These are phyloP conservation scores for Hygrocybe punicea DNA, from an alignment of 768 basidiomycete species.

Conservation along the genomic window DNA sequence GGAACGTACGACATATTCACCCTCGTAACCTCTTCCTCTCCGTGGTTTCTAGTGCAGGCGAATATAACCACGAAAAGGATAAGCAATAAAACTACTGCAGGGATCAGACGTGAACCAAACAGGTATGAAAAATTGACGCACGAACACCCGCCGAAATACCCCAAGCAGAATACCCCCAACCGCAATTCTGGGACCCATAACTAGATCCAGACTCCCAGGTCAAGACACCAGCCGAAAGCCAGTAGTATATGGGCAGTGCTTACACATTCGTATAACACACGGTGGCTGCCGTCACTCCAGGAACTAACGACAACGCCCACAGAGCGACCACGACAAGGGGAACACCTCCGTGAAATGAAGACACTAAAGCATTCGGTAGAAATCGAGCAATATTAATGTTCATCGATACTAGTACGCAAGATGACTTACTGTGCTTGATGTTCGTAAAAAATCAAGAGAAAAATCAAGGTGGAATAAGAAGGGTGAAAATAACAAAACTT, in stretches of 20 bases:
- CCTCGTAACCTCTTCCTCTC: background rate
- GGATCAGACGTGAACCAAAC: background rate
- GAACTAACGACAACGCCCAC: background rate
- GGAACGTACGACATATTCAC: background rate
- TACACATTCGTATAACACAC: background rate
- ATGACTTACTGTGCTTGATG: background rate
- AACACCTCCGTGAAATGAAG: background rate
- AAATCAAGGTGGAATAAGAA: background rate
- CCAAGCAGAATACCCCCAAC: background rate
- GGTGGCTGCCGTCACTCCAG: background rate
- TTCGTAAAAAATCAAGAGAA: background rate
- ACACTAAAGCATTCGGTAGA: background rate
- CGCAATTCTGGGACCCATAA: background rate
- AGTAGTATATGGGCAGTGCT: background rate
- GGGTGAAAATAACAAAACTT: background rate
- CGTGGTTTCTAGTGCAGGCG: background rate
- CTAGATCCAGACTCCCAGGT: background rate
- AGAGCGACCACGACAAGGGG: background rate
- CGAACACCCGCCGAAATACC: background rate
- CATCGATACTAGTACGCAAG: background rate
- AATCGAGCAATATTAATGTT: background rate
- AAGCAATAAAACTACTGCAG: background rate
- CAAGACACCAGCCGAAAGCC: background rate
- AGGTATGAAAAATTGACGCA: background rate
- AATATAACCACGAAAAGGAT: background rate